Evolutionary conservation across 768 basidiomycete genomes (phyloP).

Genomic region (Podaxis rugospora): DNA sequence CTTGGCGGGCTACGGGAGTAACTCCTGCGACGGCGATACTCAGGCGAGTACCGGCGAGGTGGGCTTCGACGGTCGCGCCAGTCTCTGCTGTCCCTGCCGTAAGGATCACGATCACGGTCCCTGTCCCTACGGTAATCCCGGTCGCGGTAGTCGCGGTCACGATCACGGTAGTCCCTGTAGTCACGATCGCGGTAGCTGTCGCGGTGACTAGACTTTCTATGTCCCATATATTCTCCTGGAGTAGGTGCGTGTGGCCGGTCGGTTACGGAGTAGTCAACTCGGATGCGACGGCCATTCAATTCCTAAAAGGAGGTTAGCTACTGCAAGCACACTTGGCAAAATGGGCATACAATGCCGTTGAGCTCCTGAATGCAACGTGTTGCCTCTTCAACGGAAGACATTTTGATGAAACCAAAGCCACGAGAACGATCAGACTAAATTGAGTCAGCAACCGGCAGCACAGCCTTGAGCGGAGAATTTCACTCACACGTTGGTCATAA

Average conservation of each 20-base stretch:
- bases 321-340: not conserved
- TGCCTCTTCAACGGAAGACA: conserved; percentile 88
- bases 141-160: conserved; percentile 32
- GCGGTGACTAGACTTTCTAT: conserved; percentile 51
- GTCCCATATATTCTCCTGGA: conserved; percentile 97
- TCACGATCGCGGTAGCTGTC: conserved; percentile 34
- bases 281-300: conserved; percentile 91
- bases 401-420: conserved; percentile 97
- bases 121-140: conserved; percentile 43
- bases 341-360: conserved; percentile 77
- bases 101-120: conserved; percentile 52
- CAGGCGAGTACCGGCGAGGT: conserved; percentile 71
- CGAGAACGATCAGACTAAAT: conserved; percentile 84
- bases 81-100: conserved; percentile 67
- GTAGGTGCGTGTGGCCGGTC: conserved; percentile 93
- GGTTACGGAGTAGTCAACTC: conserved; percentile 96
- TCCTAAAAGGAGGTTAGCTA: conserved; percentile 45
- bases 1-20: conserved; percentile 81
- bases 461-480: conserved; percentile 2
- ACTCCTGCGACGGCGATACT: conserved; percentile 70
- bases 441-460: not conserved
- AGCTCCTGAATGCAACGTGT: conserved; percentile 82
- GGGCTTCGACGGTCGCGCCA: conserved; percentile 83
- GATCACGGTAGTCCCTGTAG: conserved; percentile 32
- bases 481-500: conserved; percentile 89